Evolutionary conservation across 768 basidiomycete species (phyloP).

Genomic region (Termitomyces sp.): DNA sequence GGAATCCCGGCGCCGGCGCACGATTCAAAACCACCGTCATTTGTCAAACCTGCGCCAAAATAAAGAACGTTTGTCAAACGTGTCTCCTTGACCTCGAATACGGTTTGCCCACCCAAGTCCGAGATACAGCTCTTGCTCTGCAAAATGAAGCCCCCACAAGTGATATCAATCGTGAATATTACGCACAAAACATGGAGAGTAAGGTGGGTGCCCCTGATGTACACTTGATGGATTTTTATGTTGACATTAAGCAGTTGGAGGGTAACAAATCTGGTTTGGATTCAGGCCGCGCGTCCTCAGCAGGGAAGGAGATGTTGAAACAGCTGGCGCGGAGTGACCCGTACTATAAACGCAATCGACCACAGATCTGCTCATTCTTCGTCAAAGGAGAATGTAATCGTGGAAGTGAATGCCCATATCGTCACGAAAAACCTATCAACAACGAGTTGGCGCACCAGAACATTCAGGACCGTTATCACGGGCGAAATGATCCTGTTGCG

Average conservation of each 20-base stretch:
- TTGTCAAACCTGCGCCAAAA: conserved; percentile 95
- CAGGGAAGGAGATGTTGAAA: conserved; percentile 96
- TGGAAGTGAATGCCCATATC: conserved; percentile 90
- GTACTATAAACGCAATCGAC: conserved; percentile 94
- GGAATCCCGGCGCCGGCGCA: conserved; percentile 93
- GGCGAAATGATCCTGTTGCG: conserved; percentile 90
- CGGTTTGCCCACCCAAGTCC: conserved; percentile 92
- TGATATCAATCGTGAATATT: conserved; percentile 95
- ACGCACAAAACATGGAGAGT: conserved; percentile 86
- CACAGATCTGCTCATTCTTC: conserved; percentile 93
- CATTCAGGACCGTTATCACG: conserved; percentile 92
- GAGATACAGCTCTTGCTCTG: conserved; percentile 88
- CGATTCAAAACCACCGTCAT: conserved; percentile 97
- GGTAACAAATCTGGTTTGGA: conserved; percentile 64
- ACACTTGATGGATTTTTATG: neutral
- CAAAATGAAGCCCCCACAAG: conserved; percentile 90
- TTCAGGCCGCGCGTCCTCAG: conserved; percentile 59
- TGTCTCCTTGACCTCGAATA: conserved; percentile 96
- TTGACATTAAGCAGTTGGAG: conserved; percentile 46
- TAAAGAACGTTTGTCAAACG: conserved; percentile 96
- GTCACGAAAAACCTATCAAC: conserved; percentile 85
- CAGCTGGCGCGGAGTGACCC: conserved; percentile 92
- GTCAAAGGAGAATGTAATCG: conserved; percentile 93
- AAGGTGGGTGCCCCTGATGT: conserved; percentile 47
- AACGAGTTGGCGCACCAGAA: conserved; percentile 88